phyloP scores from a whole-genome alignment of 2,329 filamentous ascomycete species.

The Neurospora sp. region DNA sequence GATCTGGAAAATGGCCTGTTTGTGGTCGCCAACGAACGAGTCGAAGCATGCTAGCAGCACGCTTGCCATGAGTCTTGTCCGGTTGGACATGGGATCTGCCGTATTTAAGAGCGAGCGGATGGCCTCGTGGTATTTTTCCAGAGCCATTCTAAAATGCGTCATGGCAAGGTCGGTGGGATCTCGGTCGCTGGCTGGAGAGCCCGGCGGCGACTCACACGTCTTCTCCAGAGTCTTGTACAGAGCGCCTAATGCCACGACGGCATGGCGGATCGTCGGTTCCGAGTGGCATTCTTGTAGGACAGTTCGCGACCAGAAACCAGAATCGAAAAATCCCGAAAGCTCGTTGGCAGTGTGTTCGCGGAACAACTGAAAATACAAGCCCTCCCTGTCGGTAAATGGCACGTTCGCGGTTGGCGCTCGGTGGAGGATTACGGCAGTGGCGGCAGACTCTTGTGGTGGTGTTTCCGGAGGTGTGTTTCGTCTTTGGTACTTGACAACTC shows the following conservation, averaged over 20 bases:
- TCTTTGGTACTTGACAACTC: constrained; percentile 20
- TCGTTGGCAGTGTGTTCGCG: constrained; percentile 51
- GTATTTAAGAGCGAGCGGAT: constrained; percentile 39
- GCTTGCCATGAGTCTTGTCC: constrained; percentile 52
- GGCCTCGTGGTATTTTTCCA: constrained; percentile 50
- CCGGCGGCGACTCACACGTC: constrained; percentile 39
- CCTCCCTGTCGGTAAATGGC: constrained; percentile 42
- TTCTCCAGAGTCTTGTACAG: constrained; percentile 58
- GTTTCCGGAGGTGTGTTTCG: constrained; percentile 28
- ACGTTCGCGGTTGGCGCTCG: constrained; percentile 33
- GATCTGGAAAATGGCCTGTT: constrained; percentile 51
- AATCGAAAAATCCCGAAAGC: constrained; percentile 58
- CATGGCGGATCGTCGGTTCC: constrained; percentile 52
- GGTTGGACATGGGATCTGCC: constrained; percentile 34
- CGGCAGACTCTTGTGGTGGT: constrained; percentile 11
- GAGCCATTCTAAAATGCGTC: constrained; percentile 49
- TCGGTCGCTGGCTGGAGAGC: constrained; percentile 29
- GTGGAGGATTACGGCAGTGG: constrained; percentile 25
- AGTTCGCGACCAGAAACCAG: constrained; percentile 53
- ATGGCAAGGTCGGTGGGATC: constrained; percentile 30
- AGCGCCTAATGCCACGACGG: constrained; percentile 56
- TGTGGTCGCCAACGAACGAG: constrained; percentile 55
- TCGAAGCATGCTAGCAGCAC: constrained; percentile 61
- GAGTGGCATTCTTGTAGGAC: constrained; percentile 55
- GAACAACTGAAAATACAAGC: constrained; percentile 53